A percentile compares a stretch with the other conserved stretches of the same genome.
These are phyloP conservation scores for Lanmaoa rubissima DNA, from an alignment of 768 basidiomycete species.

Conservation along the genomic window DNA sequence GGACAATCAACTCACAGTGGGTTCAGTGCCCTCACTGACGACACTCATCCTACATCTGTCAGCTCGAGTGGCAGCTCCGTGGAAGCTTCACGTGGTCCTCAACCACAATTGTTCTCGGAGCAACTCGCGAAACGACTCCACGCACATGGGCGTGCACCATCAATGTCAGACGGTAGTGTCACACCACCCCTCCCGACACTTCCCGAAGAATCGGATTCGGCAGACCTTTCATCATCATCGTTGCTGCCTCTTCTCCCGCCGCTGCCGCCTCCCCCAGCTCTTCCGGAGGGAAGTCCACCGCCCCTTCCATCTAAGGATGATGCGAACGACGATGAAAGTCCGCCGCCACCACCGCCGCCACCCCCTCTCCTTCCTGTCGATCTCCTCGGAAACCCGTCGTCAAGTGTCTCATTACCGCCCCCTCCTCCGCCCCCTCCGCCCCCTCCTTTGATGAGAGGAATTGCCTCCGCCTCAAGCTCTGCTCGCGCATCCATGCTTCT, in stretches of 20 bases:
- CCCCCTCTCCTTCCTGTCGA: constrained; percentile 40
- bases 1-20: constrained; percentile 43
- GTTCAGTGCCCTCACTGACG: constrained; percentile 41
- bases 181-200: constrained; percentile 37
- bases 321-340: constrained; percentile 17
- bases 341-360: constrained; percentile 23
- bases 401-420: constrained; percentile 21
- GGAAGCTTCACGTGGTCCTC: constrained; percentile 31
- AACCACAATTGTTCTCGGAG: constrained; percentile 55
- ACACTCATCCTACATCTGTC: constrained; percentile 56
- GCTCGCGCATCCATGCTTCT: constrained; percentile 60
- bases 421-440: constrained; percentile 40
- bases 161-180: constrained; percentile 38
- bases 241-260: constrained; percentile 18
- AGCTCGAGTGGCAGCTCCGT: constrained; percentile 45
- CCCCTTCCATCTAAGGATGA: constrained; percentile 19
- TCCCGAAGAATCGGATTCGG: constrained; percentile 37
- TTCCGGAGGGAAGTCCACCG: constrained; percentile 9
- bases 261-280: constrained; percentile 9
- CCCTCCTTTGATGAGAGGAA: constrained; percentile 29
- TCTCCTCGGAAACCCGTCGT: constrained; percentile 27
- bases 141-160: constrained; percentile 43
- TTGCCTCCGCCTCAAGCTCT: constrained; percentile 40
- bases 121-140: constrained; percentile 60
- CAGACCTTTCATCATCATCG: constrained; percentile 27